A percentile compares a stretch with the other conserved stretches of the same genome.
Conservation (phyloP, 2,329 filamentous ascomycete genomes). For the Phialemonium atrogriseum region DNA sequence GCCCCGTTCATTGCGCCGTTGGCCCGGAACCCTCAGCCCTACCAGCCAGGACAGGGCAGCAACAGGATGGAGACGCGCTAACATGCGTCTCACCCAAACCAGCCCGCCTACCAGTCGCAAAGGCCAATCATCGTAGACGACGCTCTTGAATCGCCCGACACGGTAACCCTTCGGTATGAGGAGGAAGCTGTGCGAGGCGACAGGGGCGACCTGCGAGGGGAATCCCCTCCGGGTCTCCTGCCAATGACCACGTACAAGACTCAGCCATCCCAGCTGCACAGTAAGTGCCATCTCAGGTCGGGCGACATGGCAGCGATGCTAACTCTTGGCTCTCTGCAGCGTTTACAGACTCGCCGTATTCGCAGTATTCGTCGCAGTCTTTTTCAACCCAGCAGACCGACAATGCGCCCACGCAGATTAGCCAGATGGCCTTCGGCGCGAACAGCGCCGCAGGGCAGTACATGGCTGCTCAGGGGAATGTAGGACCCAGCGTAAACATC, state of each 20-base stretch:
- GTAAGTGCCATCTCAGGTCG: conserved; percentile 45
- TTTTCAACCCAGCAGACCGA: conserved; percentile 40
- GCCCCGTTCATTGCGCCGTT: no score
- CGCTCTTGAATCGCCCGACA: conserved; percentile 49
- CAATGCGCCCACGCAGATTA: conserved; percentile 42
- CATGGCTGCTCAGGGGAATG: conserved; percentile 51
- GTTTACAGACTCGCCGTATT: conserved; percentile 39
- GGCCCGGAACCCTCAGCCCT: not conserved
- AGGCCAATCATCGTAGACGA: conserved; percentile 51
- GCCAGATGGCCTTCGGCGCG: conserved; percentile 48
- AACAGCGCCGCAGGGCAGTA: conserved; percentile 60
- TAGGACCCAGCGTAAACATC: conserved; percentile 44
- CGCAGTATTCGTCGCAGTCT: conserved; percentile 40
- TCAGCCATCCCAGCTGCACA: conserved; percentile 68
- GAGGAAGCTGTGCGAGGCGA: conserved; percentile 44
- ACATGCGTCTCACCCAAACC: no score
- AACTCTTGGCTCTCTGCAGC: conserved; percentile 14
- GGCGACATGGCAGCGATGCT: conserved; percentile 10
- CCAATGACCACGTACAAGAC: conserved; percentile 82
- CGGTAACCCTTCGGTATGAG: conserved; percentile 47
- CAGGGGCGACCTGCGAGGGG: conserved; percentile 46
- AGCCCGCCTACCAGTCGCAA: conserved; percentile 47
- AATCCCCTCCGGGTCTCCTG: conserved; percentile 50
- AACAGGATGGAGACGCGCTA: no score
- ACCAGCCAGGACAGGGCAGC: not conserved